Percentiles rank a stretch among this genome's conserved stretches.
These are phyloP conservation scores for Coemansia sp. DNA, from an alignment of 192 early-diverging fungal genomes.

Conservation along the genomic window DNA sequence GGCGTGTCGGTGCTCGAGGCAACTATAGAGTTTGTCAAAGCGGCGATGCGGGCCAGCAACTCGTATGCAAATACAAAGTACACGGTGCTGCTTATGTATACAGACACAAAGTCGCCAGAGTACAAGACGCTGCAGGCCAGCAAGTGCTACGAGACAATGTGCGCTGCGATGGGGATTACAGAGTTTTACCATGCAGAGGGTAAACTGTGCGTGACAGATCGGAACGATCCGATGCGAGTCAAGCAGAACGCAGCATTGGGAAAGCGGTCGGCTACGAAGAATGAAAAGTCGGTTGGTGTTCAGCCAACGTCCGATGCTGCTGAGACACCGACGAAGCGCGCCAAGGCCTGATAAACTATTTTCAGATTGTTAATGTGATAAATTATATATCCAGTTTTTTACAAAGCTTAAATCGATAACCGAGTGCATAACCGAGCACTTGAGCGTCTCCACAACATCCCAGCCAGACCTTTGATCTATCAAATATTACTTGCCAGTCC, in stretches of 20 bases:
- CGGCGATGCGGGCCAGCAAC: constrained; percentile 70
- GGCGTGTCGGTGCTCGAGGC: constrained; percentile 59
- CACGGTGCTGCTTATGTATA: constrained; percentile 82
- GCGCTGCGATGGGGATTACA: constrained; percentile 45
- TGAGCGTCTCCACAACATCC: no score
- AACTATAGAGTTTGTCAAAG: constrained; percentile 66
- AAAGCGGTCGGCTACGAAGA: constrained; percentile 2
- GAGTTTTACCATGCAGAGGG: constrained; percentile 42
- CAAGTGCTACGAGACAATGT: constrained; percentile 59
- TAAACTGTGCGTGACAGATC: constrained; percentile 6
- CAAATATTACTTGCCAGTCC: no score
- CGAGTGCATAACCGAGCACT: no score
- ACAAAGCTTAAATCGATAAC: no score
- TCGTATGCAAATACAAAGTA: constrained; percentile 89
- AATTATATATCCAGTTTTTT: no score
- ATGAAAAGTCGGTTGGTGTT: neutral
- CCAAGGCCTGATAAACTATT: neutral
- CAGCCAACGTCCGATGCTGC: neutral
- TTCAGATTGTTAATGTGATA: neutral
- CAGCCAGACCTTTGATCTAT: no score
- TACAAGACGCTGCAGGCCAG: constrained; percentile 53
- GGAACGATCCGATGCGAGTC: constrained; percentile 6
- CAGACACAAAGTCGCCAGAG: constrained; percentile 56
- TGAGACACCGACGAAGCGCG: constrained; percentile 1
- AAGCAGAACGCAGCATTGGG: neutral